Percentiles rank a stretch among this genome's conserved stretches.
Evolutionary conservation across 352 stramenopile genomes (phyloP).

Genomic region (Globisporangium iwayamae): DNA sequence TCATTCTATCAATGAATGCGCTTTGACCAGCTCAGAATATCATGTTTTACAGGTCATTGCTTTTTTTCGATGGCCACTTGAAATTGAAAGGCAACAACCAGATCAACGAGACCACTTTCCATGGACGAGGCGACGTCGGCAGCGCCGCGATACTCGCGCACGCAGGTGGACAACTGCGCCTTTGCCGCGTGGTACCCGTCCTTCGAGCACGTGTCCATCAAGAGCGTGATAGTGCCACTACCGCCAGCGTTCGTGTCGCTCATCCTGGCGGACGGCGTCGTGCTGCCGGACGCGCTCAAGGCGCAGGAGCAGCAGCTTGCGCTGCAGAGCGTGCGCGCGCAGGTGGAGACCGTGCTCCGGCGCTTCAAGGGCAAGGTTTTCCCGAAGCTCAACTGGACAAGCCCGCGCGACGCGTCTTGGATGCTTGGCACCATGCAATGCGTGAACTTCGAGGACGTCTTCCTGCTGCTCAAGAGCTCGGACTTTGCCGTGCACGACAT

Average conservation of each 20-base stretch:
- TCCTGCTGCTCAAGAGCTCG: conserved; percentile 77
- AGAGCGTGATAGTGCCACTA: conserved; percentile 51
- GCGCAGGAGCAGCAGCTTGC: conserved; percentile 27
- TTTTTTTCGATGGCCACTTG: not conserved
- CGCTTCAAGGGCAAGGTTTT: conserved; percentile 70
- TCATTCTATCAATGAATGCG: not conserved
- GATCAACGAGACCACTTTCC: not conserved
- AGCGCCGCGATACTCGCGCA: conserved; percentile 46
- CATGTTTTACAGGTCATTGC: not conserved
- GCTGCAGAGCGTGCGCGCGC: conserved; percentile 35
- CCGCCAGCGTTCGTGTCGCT: conserved; percentile 50
- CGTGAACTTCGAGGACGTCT: conserved; percentile 77
- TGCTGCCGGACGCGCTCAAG: conserved; percentile 30
- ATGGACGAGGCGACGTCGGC: conserved; percentile 1
- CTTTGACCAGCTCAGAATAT: not conserved
- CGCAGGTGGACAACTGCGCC: conserved; percentile 79
- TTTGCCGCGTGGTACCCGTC: conserved; percentile 68
- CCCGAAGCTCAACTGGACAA: conserved; percentile 94
- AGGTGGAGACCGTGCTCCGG: conserved; percentile 68
- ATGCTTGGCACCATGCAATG: conserved; percentile 85
- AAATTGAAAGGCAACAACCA: not conserved
- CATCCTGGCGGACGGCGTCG: conserved; percentile 67
- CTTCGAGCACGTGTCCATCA: conserved; percentile 61
- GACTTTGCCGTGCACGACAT: conserved; percentile 92
- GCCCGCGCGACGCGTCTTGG: conserved; percentile 91